Evolutionary conservation across 371 early-diverging fungal species (phyloP).

Genomic region (Cokeromyces recurvatus): DNA sequence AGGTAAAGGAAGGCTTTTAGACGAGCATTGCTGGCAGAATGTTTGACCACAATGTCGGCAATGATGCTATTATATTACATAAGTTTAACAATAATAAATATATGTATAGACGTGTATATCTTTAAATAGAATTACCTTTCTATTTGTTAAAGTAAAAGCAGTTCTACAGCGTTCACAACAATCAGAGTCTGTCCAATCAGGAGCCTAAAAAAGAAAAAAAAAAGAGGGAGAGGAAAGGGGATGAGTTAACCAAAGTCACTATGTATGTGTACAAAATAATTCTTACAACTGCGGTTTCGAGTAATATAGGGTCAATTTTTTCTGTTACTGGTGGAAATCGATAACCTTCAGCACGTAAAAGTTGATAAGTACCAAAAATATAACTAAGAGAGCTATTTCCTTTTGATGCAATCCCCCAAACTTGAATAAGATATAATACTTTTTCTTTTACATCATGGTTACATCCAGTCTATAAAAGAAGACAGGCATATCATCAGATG

Average conservation of each 20-base stretch:
- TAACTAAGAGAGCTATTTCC: constrained; percentile 70
- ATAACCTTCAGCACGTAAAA: constrained; percentile 66
- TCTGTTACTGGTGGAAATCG: constrained; percentile 55
- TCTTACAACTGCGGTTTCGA: constrained; percentile 71
- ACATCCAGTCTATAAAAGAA: constrained; percentile 25
- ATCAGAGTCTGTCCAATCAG: constrained; percentile 93
- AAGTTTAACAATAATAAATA: not conserved
- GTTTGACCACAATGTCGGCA: constrained; percentile 94
- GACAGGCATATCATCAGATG: no score
- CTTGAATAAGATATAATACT: constrained; percentile 73
- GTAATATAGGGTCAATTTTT: constrained; percentile 45
- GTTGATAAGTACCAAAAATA: constrained; percentile 68
- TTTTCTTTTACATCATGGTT: constrained; percentile 74
- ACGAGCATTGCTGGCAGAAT: constrained; percentile 88
- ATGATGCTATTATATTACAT: no score
- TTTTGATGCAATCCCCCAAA: constrained; percentile 83
- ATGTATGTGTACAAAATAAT: no score
- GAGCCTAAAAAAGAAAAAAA: constrained; percentile 64
- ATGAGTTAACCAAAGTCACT: no score
- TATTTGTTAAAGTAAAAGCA: constrained; percentile 84
- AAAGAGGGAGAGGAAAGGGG: no score
- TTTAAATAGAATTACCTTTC: constrained; percentile 71
- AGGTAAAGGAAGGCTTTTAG: constrained; percentile 76
- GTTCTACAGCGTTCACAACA: constrained; percentile 91
- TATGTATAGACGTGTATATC: not conserved